phyloP scores from a whole-genome alignment of 2,329 filamentous ascomycete species.

The Pyrenochaeta sp. region DNA sequence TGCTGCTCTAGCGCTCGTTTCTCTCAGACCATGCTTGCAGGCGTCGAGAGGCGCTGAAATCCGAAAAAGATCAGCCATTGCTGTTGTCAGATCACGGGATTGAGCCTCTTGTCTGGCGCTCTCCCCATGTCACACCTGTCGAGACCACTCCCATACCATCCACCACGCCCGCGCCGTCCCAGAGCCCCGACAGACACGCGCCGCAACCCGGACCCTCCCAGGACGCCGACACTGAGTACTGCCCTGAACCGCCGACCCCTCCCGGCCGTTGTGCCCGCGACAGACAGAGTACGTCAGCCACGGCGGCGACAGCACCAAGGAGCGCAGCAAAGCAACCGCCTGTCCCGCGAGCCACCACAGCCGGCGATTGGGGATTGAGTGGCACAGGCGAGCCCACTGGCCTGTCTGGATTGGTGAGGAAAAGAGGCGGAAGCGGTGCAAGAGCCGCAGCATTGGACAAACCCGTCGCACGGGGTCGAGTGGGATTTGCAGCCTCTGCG shows the following conservation, averaged over 20 bases:
- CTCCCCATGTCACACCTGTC: slow-evolving; percentile 34
- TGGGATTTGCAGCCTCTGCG: slow-evolving; percentile 6
- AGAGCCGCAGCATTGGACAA: not conserved
- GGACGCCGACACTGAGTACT: slow-evolving; percentile 14
- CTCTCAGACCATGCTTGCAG: slow-evolving; percentile 36
- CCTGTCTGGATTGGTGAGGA: too few species aligned
- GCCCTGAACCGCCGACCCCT: slow-evolving; percentile 14
- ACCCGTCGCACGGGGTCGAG: not conserved
- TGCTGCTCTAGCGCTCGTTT: slow-evolving; percentile 27
- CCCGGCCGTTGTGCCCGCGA: slow-evolving; percentile 26
- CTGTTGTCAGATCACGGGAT: slow-evolving; percentile 41
- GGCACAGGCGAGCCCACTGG: too few species aligned
- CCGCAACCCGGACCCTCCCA: slow-evolving; percentile 25
- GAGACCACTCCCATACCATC: slow-evolving; percentile 21
- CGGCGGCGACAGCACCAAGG: slow-evolving; percentile 21
- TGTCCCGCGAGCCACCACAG: slow-evolving; percentile 7
- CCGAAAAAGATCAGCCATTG: slow-evolving; percentile 19
- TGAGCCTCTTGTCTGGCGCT: slow-evolving; percentile 19
- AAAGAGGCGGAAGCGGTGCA: slow-evolving; percentile 3
- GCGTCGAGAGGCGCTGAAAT: slow-evolving; percentile 27
- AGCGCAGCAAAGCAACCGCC: slow-evolving; percentile 11
- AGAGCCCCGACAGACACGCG: slow-evolving; percentile 10
- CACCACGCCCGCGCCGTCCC: slow-evolving; percentile 17
- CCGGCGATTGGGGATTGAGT: slow-evolving; percentile 1
- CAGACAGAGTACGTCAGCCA: slow-evolving; percentile 38